Evolutionary conservation across 768 basidiomycete genomes (phyloP), one percentile per base, ranked within the genome.

Genomic region (Exidia glandulosa): DNA sequence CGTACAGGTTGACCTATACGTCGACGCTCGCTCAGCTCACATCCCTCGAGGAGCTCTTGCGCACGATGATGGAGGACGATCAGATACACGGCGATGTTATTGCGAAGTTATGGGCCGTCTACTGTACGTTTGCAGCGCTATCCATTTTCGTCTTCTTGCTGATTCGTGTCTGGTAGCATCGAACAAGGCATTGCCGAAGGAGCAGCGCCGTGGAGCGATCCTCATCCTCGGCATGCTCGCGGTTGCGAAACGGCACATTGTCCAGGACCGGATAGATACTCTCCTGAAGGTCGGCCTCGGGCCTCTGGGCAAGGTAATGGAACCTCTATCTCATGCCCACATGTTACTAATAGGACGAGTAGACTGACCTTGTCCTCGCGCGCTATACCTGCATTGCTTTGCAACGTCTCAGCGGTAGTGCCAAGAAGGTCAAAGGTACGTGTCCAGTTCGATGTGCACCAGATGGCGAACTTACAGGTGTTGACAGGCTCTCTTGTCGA

Each of bases 211-310:
- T 47, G 96, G 94, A 0, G 90, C 95, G 0, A 93, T 98, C 65
- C 93, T 94, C 67, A 87, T 97, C 57, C 78, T 99, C n/a, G 91
- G 95, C 41, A 98, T 99, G 95, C 76, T 98, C 29, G 95, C 94
- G 2, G 72, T 94, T 5, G 91, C 95, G 0, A 88, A 82, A 67
- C 75, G 81, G 16, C 83, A 83, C 60, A 81, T 90, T 37, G 86
- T 97, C 6, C 79, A 80, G 0, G 92, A 97, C 64, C 82, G 84
- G 54, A 84, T 94, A 1, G 95, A 97, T 32, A 75, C 81, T 7
- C 80, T 99, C 67, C 79, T 98, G 36, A 88, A 82, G 71, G 82
- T 95, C 34, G 95, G 96, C 12, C 72, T 99, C 2, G 95, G 94
- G 1, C 79, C 81, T 13, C 74, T 85, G 2, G 95, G 94, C 33